Base-by-base conservation (phyloP, 139 green algal species). In the Tetratostichococcus sp. region DNA sequence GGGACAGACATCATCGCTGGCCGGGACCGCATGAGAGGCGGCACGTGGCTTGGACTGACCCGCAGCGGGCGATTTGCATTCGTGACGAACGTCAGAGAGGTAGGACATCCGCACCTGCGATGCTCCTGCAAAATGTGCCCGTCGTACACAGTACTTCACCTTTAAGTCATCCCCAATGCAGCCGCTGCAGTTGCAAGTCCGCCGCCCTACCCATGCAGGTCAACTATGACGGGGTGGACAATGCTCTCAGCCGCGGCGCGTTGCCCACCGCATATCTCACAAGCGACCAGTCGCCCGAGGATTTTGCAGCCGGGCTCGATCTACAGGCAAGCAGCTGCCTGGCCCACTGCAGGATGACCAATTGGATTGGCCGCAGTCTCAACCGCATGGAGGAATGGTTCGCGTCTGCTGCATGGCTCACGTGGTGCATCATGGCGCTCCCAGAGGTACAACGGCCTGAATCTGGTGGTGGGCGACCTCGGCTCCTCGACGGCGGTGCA, bases 11-110 rank as follows among this genome's bases (percentile, higher is more conserved):
- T 94, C 0, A n/a, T 94, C 0, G 89, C 74, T 26, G 87, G 89
- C 21, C 75, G 86, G 0, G 89, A 94, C 71, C 34, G 86, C 0
- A 59, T 80, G 32, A 42, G 77, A 1, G 75, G 82, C 0, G 89
- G 89, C 26, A 94, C 89, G 0, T 94, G 89, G 89, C 85, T 94
- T 16, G 89, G 87, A 1, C 31, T 94, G 5, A 86, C 76, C 22
- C 57, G 42, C 35, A 78, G 43, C 31, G 89, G 85, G 1, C 79
- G 89, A 4, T 76, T 91, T 32, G 84, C 86, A 0, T 76, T 89
- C 35, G 79, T 94, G 0, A 94, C 89, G 31, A 94, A 94, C 71
- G 83, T 87, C 25, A 71, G 87, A 31, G 82, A 84, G 80, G 79
- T 83, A 3, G 25, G 58, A 11, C n/a, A n/a, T n/a, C n/a, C n/a